Conservation (phyloP, 1,139 yeast species). For the Schwanniomyces etchellsii region DNA sequence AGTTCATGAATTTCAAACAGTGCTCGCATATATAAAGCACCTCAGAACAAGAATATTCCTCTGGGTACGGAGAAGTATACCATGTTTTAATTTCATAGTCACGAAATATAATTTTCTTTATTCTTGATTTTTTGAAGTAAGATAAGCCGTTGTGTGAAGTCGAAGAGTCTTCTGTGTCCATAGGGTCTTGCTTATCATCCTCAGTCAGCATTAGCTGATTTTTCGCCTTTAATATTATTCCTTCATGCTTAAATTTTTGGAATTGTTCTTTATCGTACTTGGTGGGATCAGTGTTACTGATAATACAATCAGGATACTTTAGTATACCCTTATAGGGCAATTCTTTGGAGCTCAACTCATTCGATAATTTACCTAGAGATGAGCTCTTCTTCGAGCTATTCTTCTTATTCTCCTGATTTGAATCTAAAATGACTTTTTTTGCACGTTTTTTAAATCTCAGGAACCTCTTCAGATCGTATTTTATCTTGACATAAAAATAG, state of each 20-base stretch:
- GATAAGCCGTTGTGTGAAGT: neutral
- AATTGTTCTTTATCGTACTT: conserved; percentile 45
- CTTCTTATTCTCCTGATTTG: neutral
- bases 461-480: conserved; percentile 1
- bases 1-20: conserved; percentile 77
- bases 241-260: conserved; percentile 22
- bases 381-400: neutral
- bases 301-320: conserved; percentile 53
- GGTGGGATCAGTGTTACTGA: conserved; percentile 57
- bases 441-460: too few species aligned
- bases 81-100: conserved; percentile 77
- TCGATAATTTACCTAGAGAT: neutral
- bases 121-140: conserved; percentile 21
- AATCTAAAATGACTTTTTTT: too few species aligned
- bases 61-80: conserved; percentile 93
- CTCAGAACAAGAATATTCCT: conserved; percentile 63
- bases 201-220: neutral
- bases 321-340: conserved; percentile 65
- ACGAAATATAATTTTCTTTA: conserved; percentile 59
- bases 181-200: neutral
- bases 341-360: conserved; percentile 18
- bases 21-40: conserved; percentile 75
- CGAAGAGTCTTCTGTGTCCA: neutral
- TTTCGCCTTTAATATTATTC: conserved; percentile 14
- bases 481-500: conserved; percentile 1